Evolutionary conservation across 805 yeast genomes (phyloP).

Genomic region (Kodamaea nitidulidarum): DNA sequence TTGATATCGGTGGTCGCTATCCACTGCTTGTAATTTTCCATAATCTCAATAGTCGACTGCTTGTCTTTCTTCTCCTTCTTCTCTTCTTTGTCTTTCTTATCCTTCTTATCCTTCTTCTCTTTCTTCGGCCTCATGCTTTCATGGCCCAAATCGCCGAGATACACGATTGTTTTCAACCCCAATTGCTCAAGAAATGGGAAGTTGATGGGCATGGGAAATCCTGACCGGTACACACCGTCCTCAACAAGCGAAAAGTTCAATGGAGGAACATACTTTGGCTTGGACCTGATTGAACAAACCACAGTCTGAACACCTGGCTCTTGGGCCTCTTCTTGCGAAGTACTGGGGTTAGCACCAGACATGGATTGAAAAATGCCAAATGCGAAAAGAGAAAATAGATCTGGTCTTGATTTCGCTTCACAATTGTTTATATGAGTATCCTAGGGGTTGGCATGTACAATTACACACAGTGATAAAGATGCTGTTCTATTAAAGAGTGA

Average conservation of each 20-base stretch:
- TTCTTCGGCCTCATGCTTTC: constrained; percentile 20
- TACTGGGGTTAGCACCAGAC: no score
- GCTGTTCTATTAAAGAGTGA: no score
- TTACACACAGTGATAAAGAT: no score
- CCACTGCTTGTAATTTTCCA: constrained; percentile 66
- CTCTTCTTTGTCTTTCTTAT: constrained; percentile 23
- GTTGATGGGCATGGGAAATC: constrained; percentile 88
- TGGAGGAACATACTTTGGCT: constrained; percentile 67
- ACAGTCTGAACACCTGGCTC: no score
- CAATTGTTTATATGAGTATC: no score
- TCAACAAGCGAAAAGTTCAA: constrained; percentile 86
- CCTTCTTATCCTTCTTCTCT: constrained; percentile 20
- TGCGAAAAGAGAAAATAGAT: no score
- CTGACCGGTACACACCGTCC: constrained; percentile 82
- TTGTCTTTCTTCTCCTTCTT: constrained; percentile 29
- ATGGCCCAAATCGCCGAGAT: constrained; percentile 60
- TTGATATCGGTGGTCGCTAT: constrained; percentile 48
- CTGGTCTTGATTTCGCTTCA: no score
- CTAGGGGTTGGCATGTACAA: no score
- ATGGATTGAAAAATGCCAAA: no score
- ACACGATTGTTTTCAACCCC: constrained; percentile 73
- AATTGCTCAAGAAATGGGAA: constrained; percentile 72
- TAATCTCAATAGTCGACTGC: constrained; percentile 50
- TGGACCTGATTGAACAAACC: constrained; percentile 9
- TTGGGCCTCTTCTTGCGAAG: no score